phyloP scores from a whole-genome alignment of 768 basidiomycete species.

The Serendipita sp. region DNA sequence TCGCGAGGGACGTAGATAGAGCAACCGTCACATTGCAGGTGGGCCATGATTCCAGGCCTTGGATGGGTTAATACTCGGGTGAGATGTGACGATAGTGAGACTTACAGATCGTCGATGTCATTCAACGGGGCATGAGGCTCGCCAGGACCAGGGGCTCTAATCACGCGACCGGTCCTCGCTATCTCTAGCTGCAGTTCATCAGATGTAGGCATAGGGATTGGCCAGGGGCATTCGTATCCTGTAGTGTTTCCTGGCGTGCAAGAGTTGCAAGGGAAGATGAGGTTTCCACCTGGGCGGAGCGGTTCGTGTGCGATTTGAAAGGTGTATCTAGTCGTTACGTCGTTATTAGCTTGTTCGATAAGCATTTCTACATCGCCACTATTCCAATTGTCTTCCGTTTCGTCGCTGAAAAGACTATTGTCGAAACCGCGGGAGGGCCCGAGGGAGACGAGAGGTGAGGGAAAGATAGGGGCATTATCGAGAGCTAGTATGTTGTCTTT shows the following conservation, averaged over 20 bases:
- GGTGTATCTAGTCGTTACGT: not conserved
- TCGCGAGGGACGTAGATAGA: not conserved
- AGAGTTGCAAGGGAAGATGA: not conserved
- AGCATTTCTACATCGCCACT: not conserved
- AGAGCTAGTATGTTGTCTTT: not conserved
- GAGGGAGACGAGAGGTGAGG: not conserved
- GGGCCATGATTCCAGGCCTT: not conserved
- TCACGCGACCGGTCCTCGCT: not conserved
- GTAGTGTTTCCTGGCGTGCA: not conserved
- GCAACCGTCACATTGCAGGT: constrained; percentile 1
- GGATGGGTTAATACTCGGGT: not conserved
- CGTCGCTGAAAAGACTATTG: not conserved
- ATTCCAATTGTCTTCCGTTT: not conserved
- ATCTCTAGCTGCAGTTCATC: not conserved
- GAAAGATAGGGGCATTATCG: not conserved
- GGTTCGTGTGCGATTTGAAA: not conserved
- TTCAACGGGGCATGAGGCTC: not conserved
- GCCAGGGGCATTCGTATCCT: not conserved
- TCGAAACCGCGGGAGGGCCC: not conserved
- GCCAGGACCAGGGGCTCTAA: not conserved
- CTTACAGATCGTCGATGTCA: not conserved
- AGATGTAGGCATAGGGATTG: not conserved
- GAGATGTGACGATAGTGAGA: not conserved
- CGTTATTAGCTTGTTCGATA: not conserved
- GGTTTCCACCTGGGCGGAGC: not conserved